A percentile compares a stretch with the other conserved stretches of the same genome.
Evolutionary conservation across 495 filamentous ascomycete genomes (phyloP).

Genomic region (Hypomontagnella monticulosa): DNA sequence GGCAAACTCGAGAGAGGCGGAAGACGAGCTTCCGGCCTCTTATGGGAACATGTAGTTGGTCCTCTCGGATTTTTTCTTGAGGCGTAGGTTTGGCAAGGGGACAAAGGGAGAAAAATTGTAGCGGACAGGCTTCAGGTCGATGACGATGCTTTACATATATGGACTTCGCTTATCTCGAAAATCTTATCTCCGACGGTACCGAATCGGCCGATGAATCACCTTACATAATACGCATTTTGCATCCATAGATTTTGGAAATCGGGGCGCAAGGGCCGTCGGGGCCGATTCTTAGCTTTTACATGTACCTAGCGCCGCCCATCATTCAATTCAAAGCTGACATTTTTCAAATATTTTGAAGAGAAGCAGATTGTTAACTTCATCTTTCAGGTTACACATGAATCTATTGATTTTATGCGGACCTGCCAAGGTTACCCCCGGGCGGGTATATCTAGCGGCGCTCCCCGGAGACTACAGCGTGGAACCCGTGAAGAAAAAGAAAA

Average conservation of each 20-base stretch:
- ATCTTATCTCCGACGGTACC: slow-evolving; percentile 37
- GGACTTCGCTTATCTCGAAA: slow-evolving; percentile 29
- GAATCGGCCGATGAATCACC: slow-evolving; percentile 7
- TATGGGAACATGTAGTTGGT: slow-evolving; percentile 19
- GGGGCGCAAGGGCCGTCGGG: slow-evolving; percentile 19
- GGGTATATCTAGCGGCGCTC: too few species aligned
- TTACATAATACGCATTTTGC: too few species aligned
- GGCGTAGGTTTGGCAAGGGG: background rate
- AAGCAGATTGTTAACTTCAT: too few species aligned
- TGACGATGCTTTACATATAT: slow-evolving; percentile 30
- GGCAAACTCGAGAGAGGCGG: slow-evolving; percentile 26
- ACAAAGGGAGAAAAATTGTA: background rate
- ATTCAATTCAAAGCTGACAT: too few species aligned
- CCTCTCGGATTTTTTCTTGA: background rate
- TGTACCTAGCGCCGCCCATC: background rate
- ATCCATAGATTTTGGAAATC: too few species aligned
- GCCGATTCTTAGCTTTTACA: slow-evolving; percentile 13
- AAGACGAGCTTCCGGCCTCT: slow-evolving; percentile 37
- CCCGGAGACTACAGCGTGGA: too few species aligned
- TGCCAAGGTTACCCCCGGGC: too few species aligned
- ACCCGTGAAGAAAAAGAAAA: too few species aligned
- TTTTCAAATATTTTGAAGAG: too few species aligned
- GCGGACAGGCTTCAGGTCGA: slow-evolving; percentile 26
- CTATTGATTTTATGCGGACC: too few species aligned
- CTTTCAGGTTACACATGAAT: too few species aligned